These are phyloP conservation scores for Pythium aquatile DNA, from an alignment of 352 stramenopile species.

Conservation along the genomic window DNA sequence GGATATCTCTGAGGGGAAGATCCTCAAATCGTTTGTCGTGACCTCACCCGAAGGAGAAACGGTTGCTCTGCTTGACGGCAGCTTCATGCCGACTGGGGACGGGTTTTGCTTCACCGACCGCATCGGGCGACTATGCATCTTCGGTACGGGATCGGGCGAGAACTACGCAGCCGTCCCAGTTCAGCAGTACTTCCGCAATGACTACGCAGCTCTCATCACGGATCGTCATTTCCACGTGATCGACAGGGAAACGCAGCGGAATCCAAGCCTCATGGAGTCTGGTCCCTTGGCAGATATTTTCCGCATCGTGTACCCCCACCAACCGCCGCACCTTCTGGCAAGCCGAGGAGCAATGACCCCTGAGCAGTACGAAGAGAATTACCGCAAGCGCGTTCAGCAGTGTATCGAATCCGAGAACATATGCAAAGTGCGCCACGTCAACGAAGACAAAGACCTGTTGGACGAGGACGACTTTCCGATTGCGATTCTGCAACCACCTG, in stretches of 20 bases:
- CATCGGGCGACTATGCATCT: constrained; percentile 46
- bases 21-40: constrained; percentile 36
- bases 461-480: constrained; percentile 54
- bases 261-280: constrained; percentile 83
- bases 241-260: constrained; percentile 83
- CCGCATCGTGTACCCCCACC: constrained; percentile 65
- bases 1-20: constrained; percentile 42
- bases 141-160: constrained; percentile 46
- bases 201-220: constrained; percentile 88
- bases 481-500: constrained; percentile 33
- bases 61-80: constrained; percentile 41
- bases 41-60: constrained; percentile 35
- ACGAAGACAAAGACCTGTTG: constrained; percentile 40
- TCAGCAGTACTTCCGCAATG: constrained; percentile 86
- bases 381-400: constrained; percentile 60
- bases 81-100: constrained; percentile 40
- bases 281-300: constrained; percentile 78
- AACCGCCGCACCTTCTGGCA: constrained; percentile 62
- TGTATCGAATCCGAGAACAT: constrained; percentile 63
- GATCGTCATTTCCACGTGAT: constrained; percentile 88
- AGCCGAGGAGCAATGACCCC: constrained; percentile 31
- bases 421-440: constrained; percentile 51
- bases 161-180: constrained; percentile 31
- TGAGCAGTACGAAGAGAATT: constrained; percentile 62
- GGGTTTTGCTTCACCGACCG: constrained; percentile 54